Base-by-base conservation (phyloP, 345 rosid species). In the Draba incana region DNA sequence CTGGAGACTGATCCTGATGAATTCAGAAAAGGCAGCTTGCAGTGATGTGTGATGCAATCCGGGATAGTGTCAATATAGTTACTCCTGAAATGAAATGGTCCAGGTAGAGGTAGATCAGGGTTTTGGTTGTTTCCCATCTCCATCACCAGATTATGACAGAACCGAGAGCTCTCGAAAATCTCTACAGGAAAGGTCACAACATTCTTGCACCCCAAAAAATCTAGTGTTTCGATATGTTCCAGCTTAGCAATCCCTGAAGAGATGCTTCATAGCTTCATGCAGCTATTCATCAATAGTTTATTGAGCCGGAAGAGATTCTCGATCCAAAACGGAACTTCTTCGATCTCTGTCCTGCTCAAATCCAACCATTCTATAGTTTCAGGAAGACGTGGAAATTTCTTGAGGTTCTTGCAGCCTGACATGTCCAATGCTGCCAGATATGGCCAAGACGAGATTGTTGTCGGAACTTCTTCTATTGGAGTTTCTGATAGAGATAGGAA, bases 141-240 rank as follows among this genome's bases (percentile, higher is more conserved):
- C 72, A 68, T 57, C 12, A 57, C 73, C 66, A 69, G 66, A 28
- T 69, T 69, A 58, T 58, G 58, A 58, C 58, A 58, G 57, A 69
- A 69, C 42, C 31, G 48, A 27, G 73, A 69, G 65, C 73, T 69
- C 66, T 69, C 57, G 4, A 69, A 69, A 6, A 69, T 69, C 73
- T 69, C 73, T 2, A 27, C 49, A 48, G 49, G 71, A 31, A 66
- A 66, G 62, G 35, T 54, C 62, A 30, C 53, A 66, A 69, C 66
- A 49, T 69, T 69, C 57, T 49, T 16, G 48, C 58, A 57, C 31
- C 73, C 73, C 58, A 69, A 58, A n/a, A 69, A 69, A 49, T 69
- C 66, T 39, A 69, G 58, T 8, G 73, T 69, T 27, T 69, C 58
- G 3, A 69, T 47, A 25, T 27, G 56, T 69, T 69, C 42, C 48